A percentile compares a stretch with the other conserved stretches of the same genome.
phyloP scores from a whole-genome alignment of 176 grass and related monocot species.

The Canna indica region DNA sequence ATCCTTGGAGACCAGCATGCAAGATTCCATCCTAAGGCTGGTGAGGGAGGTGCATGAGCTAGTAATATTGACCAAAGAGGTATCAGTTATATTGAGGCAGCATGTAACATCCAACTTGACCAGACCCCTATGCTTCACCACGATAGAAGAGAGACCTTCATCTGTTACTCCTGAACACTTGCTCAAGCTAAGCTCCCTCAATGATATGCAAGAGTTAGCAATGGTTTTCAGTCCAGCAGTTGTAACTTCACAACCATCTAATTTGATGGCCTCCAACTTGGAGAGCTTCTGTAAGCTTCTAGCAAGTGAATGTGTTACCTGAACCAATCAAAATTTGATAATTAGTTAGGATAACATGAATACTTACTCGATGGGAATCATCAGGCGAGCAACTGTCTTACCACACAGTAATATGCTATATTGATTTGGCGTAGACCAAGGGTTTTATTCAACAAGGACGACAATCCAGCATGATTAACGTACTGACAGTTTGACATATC shows the following conservation, averaged over 20 bases:
- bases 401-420: slow-evolving; percentile 52
- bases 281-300: slow-evolving; percentile 31
- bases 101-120: slow-evolving; percentile 75
- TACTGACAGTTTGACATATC: slow-evolving; percentile 66
- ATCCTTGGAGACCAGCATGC: slow-evolving; percentile 38
- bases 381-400: slow-evolving; percentile 28
- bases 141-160: slow-evolving; percentile 42
- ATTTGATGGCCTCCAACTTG: slow-evolving; percentile 48
- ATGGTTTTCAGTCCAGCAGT: slow-evolving; percentile 43
- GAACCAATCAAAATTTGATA: slow-evolving; percentile 13
- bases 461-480: slow-evolving; percentile 41
- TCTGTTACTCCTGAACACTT: slow-evolving; percentile 77
- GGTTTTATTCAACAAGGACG: slow-evolving; percentile 30
- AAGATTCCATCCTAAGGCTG: slow-evolving; percentile 89
- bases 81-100: slow-evolving; percentile 61
- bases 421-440: slow-evolving; percentile 44
- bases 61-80: slow-evolving; percentile 52
- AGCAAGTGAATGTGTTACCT: slow-evolving; percentile 45
- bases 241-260: slow-evolving; percentile 64
- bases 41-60: slow-evolving; percentile 55
- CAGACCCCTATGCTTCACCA: slow-evolving; percentile 52
- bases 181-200: slow-evolving; percentile 68
- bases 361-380: slow-evolving; percentile 7
- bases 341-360: slow-evolving; percentile 9
- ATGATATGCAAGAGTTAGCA: slow-evolving; percentile 40